Base-by-base conservation (phyloP, 441 rosid species). In the Adansonia rubrostipa region DNA sequence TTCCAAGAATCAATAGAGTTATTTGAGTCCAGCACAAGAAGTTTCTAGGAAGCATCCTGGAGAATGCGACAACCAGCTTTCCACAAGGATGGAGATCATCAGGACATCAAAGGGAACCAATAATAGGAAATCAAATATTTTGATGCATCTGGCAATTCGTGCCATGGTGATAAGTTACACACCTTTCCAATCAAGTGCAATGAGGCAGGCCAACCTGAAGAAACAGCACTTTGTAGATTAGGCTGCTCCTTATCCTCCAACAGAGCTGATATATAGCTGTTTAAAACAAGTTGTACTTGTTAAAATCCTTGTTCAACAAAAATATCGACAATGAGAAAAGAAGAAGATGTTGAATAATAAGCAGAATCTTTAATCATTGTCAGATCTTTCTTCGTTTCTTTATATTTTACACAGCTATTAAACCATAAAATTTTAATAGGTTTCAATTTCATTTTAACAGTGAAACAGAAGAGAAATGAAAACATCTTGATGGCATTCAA, bases 121-220 rank as follows among this genome's bases (percentile, higher is more conserved):
- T 4, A 58, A 80, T 0, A 5, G 54, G 69, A 42, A 28, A 61
- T 17, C 54, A 62, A 14, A 9, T 53, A 58, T 51, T 17, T 77
- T 60, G n/a, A 33, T 54, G 61, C 51, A 44, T 63, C 57, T 45
- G 76, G 45, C 14, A 67, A 77, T 14, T 58, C 10, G 6, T 69
- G 36, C 24, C 65, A 28, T 6, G 22, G n/a, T 71, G 28, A 15
- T 81, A 53, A 77, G 28, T 45, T 72, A 36, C 69, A 78, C 80
- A 96, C 99, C 98, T 94, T 96, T 63, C 99, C 98, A 75, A 96
- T 92, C 88, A 96, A 87, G 86, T 96, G 99, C 70, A 96, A 82
- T 64, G 99, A 92, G 69, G 97, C 95, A 61, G 98, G 99, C 99
- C 99, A 96, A 78, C 98, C 97, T 40, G 86, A 84, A 72, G 96